A percentile compares a stretch with the other conserved stretches of the same genome.
These are phyloP conservation scores for Coleophoma cylindrospora DNA, from an alignment of 2,329 filamentous ascomycete genomes.

Conservation along the genomic window DNA sequence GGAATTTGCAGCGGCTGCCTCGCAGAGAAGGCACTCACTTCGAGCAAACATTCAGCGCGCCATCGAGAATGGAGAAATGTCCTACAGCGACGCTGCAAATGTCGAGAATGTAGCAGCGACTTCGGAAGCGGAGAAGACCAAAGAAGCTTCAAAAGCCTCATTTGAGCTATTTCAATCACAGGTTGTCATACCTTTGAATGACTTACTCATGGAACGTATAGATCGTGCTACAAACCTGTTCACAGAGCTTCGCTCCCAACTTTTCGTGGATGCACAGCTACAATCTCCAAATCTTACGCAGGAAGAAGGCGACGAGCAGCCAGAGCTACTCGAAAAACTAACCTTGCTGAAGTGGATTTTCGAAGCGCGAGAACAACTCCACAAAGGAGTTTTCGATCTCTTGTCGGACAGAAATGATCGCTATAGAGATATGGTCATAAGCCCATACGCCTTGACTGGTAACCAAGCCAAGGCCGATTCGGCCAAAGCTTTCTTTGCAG, in stretches of 20 bases:
- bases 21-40: constrained; percentile 57
- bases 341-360: constrained; percentile 97
- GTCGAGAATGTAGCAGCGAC: constrained; percentile 71
- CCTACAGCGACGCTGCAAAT: constrained; percentile 75
- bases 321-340: constrained; percentile 88
- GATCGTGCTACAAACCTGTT: constrained; percentile 72
- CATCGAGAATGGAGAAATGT: constrained; percentile 72
- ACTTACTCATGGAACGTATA: constrained; percentile 72
- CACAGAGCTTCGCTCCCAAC: constrained; percentile 63
- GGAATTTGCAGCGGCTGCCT: constrained; percentile 44
- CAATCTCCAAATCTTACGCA: constrained; percentile 75
- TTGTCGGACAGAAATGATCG: constrained; percentile 80
- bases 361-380: constrained; percentile 82
- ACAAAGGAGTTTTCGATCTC: constrained; percentile 81
- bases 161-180: constrained; percentile 81
- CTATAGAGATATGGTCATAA: constrained; percentile 78
- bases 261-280: constrained; percentile 65
- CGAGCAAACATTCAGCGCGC: constrained; percentile 73
- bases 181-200: constrained; percentile 80
- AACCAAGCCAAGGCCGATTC: constrained; percentile 76
- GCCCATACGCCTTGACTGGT: constrained; percentile 70
- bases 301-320: constrained; percentile 92
- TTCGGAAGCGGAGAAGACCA: constrained; percentile 65
- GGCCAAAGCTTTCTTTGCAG: constrained; percentile 75
- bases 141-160: constrained; percentile 70